phyloP scores from a whole-genome alignment of 2,329 filamentous ascomycete species.

The Epichloe sylvatica region DNA sequence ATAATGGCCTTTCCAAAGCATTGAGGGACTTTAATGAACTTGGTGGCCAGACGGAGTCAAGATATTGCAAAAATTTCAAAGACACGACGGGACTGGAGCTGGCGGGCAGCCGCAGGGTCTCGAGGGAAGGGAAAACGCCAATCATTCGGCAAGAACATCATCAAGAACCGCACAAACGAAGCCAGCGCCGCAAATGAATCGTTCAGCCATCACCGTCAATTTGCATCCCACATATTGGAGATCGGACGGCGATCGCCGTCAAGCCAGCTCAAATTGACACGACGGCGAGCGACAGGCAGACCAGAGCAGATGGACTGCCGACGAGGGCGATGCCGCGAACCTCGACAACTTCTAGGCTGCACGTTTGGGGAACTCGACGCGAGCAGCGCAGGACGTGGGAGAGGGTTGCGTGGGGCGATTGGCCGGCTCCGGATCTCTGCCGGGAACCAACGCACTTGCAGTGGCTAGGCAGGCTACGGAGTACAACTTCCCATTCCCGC shows the following conservation, averaged over 20 bases:
- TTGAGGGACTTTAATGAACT: background rate
- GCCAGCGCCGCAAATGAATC: no score
- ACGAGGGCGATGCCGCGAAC: no score
- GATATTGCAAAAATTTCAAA: background rate
- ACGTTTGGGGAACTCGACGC: background rate
- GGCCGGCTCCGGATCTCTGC: slow-evolving; percentile 5
- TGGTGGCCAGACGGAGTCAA: no score
- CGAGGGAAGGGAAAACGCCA: background rate
- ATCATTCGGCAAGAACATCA: background rate
- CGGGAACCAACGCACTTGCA: background rate
- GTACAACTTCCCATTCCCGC: background rate
- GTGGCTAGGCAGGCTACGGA: background rate
- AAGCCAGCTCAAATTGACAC: no score
- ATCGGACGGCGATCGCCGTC: background rate
- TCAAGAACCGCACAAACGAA: background rate
- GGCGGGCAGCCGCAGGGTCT: background rate
- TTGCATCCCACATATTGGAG: no score
- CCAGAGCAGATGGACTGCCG: no score
- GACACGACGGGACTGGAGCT: background rate
- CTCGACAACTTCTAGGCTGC: no score
- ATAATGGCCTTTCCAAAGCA: background rate
- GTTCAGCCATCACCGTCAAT: no score
- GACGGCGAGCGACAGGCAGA: background rate
- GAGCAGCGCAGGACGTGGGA: background rate
- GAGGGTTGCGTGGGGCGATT: slow-evolving; percentile 1